phyloP scores from a whole-genome alignment of 495 filamentous ascomycete species.

The Tuber umbilicatum region DNA sequence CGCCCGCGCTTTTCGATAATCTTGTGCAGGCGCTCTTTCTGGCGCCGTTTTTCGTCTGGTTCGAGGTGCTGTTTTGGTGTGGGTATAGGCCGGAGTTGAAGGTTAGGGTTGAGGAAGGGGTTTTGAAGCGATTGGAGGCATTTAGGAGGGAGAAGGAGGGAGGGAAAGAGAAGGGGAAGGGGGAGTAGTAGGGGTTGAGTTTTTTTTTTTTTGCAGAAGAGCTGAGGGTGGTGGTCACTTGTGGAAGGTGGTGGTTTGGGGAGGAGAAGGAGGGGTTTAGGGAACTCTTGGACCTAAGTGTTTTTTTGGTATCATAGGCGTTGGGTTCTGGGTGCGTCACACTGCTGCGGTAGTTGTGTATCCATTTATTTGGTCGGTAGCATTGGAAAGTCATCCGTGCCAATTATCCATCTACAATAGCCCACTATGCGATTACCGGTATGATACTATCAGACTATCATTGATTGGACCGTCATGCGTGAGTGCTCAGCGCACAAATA shows the following conservation, averaged over 20 bases:
- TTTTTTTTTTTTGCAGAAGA: background rate
- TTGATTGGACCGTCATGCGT: background rate
- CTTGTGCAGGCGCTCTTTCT: constrained; percentile 82
- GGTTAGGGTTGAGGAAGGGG: constrained; percentile 65
- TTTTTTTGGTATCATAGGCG: background rate
- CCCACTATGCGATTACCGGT: background rate
- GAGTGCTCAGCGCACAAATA: background rate
- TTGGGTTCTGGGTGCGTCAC: background rate
- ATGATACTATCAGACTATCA: background rate
- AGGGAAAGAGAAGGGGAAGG: constrained; percentile 40
- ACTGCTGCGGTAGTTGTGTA: background rate
- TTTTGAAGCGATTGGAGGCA: constrained; percentile 62
- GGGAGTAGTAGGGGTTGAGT: background rate
- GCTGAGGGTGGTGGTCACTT: background rate
- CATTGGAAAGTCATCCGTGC: background rate
- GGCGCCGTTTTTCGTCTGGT: constrained; percentile 98
- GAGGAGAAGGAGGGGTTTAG: background rate
- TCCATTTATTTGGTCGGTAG: background rate
- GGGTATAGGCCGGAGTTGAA: constrained; percentile 86
- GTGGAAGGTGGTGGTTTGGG: background rate
- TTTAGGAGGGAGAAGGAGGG: constrained; percentile 47
- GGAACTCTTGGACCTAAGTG: background rate
- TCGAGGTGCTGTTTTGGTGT: constrained; percentile 84
- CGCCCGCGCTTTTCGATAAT: constrained; percentile 85
- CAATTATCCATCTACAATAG: background rate